Evolutionary conservation across 2,329 filamentous ascomycete genomes (phyloP), one percentile per base, ranked within the genome.

Genomic region (Botrytis medusae): DNA sequence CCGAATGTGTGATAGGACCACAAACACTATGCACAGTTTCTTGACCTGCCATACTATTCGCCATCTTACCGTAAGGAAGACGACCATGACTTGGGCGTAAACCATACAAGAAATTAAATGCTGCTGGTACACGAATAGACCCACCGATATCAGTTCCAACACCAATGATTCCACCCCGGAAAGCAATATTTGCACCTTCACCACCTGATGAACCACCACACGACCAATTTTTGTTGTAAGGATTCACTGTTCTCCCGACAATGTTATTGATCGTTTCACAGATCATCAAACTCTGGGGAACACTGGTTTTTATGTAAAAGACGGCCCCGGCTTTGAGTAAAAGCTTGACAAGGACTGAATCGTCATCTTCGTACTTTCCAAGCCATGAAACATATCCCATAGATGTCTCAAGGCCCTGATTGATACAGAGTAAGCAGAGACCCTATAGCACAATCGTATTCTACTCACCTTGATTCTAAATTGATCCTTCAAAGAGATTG

Each of bases 351-450:
- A 85, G 77, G 42, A 80, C 79, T 64, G 87, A 89, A 80, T 92
- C 84, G 76, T 79, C 4, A 10, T 65, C 71, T 20, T 77, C 78
- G 40, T 75, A 76, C 62, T 76, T 78, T 29, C 79, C 80, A 42
- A 80, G 78, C 72, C 79, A 79, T 12, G 89, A 89, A 80, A 97
- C 94, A 78, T 94, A 97, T 22, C 82, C 83, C 79, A 83, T 84
- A 0, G 82, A 80, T 0, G 83, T 87, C 74, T 88, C 86, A 4
- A 87, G 82, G 1, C 85, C 85, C 78, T 84, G 81, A 32, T 9
- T 9, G 83, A 44, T 1, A 51, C 73, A 71, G 34, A 40, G 29
- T 61, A 18, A 63, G 44, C 5, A n/a, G 2, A 32, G 2, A 51
- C 10, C 9, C 9, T 22, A 16, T 14, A 5, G 14, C 18, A 1